phyloP scores from a whole-genome alignment of 2,329 filamentous ascomycete genomes.

The Aspergillus thermomutatus region DNA sequence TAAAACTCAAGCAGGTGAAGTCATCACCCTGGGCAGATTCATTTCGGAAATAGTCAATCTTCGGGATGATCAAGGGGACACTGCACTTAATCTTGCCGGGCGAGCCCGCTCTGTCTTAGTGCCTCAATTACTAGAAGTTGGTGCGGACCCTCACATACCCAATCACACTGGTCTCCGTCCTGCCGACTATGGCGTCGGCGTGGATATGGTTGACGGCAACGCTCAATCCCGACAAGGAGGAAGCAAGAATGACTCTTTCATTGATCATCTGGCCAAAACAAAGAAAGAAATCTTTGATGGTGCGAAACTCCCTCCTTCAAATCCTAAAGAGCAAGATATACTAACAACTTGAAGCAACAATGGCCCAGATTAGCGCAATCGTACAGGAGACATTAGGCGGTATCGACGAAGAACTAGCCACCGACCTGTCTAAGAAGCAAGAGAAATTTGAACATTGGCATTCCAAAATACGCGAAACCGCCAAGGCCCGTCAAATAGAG shows the following conservation, averaged over 20 bases:
- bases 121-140: conserved; percentile 92
- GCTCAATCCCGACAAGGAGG: conserved; percentile 46
- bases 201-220: conserved; percentile 54
- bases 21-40: conserved; percentile 88
- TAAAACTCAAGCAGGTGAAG: conserved; percentile 42
- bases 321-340: conserved; percentile 16
- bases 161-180: conserved; percentile 87
- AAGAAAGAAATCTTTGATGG: conserved; percentile 46
- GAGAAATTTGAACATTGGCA: conserved; percentile 78
- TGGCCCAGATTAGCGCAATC: conserved; percentile 50
- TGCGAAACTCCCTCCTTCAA: conserved; percentile 19
- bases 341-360: conserved; percentile 38
- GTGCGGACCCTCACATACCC: conserved; percentile 85
- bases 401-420: conserved; percentile 73
- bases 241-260: conserved; percentile 42
- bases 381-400: conserved; percentile 80
- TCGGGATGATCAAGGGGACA: conserved; percentile 90
- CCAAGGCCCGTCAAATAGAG: conserved; percentile 72
- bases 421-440: conserved; percentile 80
- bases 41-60: conserved; percentile 97
- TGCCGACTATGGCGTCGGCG: conserved; percentile 89
- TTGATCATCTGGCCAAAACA: conserved; percentile 42
- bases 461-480: conserved; percentile 73
- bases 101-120: conserved; percentile 95
- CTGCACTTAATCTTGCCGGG: conserved; percentile 88